phyloP scores from a whole-genome alignment of 2,329 filamentous ascomycete genomes.

The Sporothrix luriei region DNA sequence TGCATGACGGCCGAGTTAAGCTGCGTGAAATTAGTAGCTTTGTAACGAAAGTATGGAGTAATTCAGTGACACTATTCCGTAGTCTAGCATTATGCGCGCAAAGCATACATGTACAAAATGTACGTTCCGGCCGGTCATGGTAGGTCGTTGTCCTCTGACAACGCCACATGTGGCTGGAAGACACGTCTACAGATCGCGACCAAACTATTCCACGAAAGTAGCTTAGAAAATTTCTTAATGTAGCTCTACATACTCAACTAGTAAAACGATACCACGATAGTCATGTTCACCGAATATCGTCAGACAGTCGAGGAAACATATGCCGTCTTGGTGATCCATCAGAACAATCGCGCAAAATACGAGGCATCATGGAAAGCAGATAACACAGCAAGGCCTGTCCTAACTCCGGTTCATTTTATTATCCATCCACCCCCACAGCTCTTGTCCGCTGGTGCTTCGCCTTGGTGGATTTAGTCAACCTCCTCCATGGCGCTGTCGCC shows the following conservation, averaged over 20 bases:
- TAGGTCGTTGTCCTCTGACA: no score
- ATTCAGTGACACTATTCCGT: background rate
- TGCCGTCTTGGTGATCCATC: no score
- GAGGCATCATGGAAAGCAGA: conserved; percentile 33
- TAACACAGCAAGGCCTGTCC: conserved; percentile 42
- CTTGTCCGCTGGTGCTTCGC: conserved; percentile 39
- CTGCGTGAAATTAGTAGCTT: background rate
- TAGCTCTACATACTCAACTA: conserved; percentile 1
- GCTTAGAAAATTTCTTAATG: background rate
- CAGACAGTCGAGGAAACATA: background rate
- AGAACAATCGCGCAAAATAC: conserved; percentile 28
- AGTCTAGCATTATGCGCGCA: background rate
- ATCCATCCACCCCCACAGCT: conserved; percentile 37
- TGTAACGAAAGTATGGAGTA: background rate
- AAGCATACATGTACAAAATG: no score
- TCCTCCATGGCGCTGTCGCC: conserved; percentile 99
- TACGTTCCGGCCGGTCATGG: no score
- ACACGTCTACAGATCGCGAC: no score
- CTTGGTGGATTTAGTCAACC: conserved; percentile 75
- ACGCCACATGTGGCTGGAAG: no score
- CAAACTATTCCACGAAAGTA: no score
- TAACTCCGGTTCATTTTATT: conserved; percentile 49
- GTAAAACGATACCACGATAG: background rate
- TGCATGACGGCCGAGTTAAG: conserved; percentile 18
- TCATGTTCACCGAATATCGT: background rate